These are phyloP conservation scores for Sporisorium scitamineum DNA, from an alignment of 1,284 basidiomycete species.

Conservation along the genomic window DNA sequence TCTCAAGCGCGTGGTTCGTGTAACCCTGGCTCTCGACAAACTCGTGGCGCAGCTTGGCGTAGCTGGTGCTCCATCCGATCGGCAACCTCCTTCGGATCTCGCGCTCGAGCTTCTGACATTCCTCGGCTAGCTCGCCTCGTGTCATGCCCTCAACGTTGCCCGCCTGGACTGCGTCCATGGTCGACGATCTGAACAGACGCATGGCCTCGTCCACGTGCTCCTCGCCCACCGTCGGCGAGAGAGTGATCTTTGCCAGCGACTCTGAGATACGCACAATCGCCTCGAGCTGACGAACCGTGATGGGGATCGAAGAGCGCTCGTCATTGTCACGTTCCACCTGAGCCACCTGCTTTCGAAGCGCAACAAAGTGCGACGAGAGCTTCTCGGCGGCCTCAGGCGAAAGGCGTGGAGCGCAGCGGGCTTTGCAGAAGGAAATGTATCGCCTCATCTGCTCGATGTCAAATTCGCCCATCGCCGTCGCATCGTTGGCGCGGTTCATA, in stretches of 20 bases:
- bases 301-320: slow-evolving; percentile 96
- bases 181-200: slow-evolving; percentile 96
- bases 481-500: slow-evolving; percentile 84
- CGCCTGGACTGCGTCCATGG: slow-evolving; percentile 98
- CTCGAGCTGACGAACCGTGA: slow-evolving; percentile 97
- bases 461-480: slow-evolving; percentile 81
- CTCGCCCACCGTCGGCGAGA: slow-evolving; percentile 85
- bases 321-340: slow-evolving; percentile 97
- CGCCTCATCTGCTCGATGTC: slow-evolving; percentile 98
- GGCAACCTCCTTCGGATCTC: slow-evolving; percentile 89
- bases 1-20: slow-evolving; percentile 83
- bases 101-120: slow-evolving; percentile 91
- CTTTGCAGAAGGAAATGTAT: slow-evolving; percentile 95
- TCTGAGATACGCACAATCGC: slow-evolving; percentile 99
- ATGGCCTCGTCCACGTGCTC: slow-evolving; percentile 99
- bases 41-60: slow-evolving; percentile 91
- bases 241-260: slow-evolving; percentile 91
- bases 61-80: slow-evolving; percentile 96
- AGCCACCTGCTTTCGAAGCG: slow-evolving; percentile 91
- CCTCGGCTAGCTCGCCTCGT: slow-evolving; percentile 90
- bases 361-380: slow-evolving; percentile 96
- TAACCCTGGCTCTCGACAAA: slow-evolving; percentile 90
- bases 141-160: slow-evolving; percentile 92
- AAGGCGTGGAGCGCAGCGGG: slow-evolving; percentile 93
- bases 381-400: slow-evolving; percentile 95